phyloP scores from a whole-genome alignment of 306 rosid species.

The Amphicarpaea edgeworthii region DNA sequence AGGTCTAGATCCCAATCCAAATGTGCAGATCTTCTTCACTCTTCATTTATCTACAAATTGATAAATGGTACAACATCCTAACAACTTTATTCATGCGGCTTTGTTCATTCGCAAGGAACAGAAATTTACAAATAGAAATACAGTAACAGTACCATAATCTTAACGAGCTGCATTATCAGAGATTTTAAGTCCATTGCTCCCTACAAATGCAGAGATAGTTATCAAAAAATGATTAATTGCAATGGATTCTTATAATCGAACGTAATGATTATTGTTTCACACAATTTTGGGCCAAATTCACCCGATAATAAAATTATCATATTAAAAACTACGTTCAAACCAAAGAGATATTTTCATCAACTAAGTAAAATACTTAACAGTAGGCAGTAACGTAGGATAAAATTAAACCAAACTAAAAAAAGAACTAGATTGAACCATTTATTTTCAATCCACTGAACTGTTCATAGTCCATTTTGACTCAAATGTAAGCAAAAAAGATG shows the following conservation, averaged over 20 bases:
- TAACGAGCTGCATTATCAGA: conserved; percentile 35
- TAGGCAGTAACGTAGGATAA: neutral
- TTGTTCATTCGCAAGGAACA: conserved; percentile 42
- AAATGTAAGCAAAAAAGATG: too few species aligned
- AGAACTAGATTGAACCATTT: too few species aligned
- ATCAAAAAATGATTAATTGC: conserved; percentile 14
- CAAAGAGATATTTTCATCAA: conserved; percentile 25
- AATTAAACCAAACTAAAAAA: too few species aligned
- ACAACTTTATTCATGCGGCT: conserved; percentile 27
- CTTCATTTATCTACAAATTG: conserved; percentile 37
- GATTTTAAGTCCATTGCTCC: conserved; percentile 22
- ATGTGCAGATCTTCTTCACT: conserved; percentile 40
- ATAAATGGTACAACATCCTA: conserved; percentile 36
- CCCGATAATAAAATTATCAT: neutral
- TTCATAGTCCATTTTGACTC: too few species aligned
- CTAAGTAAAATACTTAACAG: neutral
- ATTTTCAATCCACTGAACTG: too few species aligned
- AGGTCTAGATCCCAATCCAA: conserved; percentile 6
- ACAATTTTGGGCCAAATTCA: conserved; percentile 10
- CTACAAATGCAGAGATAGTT: conserved; percentile 45
- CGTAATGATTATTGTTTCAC: conserved; percentile 15
- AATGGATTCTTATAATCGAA: conserved; percentile 9
- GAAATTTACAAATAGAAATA: conserved; percentile 45
- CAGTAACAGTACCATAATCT: conserved; percentile 19
- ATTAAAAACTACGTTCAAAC: conserved; percentile 15